Percentiles rank a stretch among this genome's conserved stretches.
Conservation (phyloP, 164 flowering plant species). For the Magnolia officinalis region DNA sequence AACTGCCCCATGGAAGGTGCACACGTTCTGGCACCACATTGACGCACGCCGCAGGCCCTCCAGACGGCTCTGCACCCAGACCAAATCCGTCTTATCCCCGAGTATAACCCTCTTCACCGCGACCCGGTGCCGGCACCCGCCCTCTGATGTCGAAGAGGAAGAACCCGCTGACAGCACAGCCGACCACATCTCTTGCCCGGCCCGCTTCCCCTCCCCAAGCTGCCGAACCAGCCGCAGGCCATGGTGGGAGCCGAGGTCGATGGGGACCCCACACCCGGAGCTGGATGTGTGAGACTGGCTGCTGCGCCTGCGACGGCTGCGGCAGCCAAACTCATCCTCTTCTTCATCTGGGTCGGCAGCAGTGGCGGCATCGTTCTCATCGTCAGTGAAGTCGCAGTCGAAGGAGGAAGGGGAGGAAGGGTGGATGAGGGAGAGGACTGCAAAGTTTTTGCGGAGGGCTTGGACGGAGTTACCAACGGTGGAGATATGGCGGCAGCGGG, state of each 20-base stretch:
- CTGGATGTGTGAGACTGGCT: slow-evolving; percentile 38
- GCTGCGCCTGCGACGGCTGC: slow-evolving; percentile 17
- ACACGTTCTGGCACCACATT: slow-evolving; percentile 97
- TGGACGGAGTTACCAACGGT: slow-evolving; percentile 82
- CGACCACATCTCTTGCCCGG: slow-evolving; percentile 75
- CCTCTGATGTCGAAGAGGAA: background rate
- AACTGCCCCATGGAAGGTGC: slow-evolving; percentile 82
- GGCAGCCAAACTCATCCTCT: slow-evolving; percentile 24
- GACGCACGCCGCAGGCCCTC: slow-evolving; percentile 67
- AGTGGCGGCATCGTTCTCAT: slow-evolving; percentile 33
- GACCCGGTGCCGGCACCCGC: slow-evolving; percentile 58
- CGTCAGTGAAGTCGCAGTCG: slow-evolving; percentile 43
- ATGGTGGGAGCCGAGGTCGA: slow-evolving; percentile 58
- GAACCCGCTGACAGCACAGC: slow-evolving; percentile 31
- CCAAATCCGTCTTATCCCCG: slow-evolving; percentile 64
- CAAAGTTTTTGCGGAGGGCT: slow-evolving; percentile 82
- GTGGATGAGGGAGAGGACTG: slow-evolving; percentile 62
- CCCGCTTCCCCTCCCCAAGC: slow-evolving; percentile 54
- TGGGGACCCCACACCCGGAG: slow-evolving; percentile 38
- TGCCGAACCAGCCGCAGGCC: slow-evolving; percentile 47
- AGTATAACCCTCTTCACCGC: slow-evolving; percentile 76
- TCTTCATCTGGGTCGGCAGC: slow-evolving; percentile 21
- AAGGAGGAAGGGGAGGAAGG: slow-evolving; percentile 24
- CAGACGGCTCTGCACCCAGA: slow-evolving; percentile 71
- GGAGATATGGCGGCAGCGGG: slow-evolving; percentile 85